Evolutionary conservation across 1,284 basidiomycete genomes (phyloP).

Genomic region (Hemileccinum hortonii): DNA sequence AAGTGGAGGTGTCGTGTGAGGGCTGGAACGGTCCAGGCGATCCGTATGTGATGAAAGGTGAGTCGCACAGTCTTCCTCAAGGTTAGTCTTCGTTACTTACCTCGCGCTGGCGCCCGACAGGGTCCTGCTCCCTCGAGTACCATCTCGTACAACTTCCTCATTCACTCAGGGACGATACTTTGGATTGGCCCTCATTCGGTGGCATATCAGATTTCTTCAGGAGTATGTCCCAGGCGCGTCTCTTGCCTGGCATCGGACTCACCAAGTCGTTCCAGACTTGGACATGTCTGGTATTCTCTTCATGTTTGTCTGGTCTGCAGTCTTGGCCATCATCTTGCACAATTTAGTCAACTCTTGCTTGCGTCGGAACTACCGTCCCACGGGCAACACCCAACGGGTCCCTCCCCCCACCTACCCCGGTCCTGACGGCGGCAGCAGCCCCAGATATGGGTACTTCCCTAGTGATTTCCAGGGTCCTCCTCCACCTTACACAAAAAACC

Average conservation of each 20-base stretch:
- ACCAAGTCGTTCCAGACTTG: conserved; percentile 32
- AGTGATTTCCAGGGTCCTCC: conserved; percentile 57
- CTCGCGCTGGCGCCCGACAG: conserved; percentile 38
- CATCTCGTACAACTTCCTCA: conserved; percentile 66
- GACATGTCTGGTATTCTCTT: conserved; percentile 49
- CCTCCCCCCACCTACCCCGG: conserved; percentile 35
- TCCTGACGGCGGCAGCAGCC: conserved; percentile 22
- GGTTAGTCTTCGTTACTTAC: neutral
- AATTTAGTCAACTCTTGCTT: conserved; percentile 56
- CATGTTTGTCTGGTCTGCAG: conserved; percentile 52
- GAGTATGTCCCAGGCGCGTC: conserved; percentile 14
- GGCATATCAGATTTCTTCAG: conserved; percentile 19
- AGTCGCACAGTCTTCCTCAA: conserved; percentile 13
- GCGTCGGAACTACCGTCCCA: conserved; percentile 24
- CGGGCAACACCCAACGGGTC: conserved; percentile 24
- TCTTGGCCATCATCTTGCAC: conserved; percentile 58
- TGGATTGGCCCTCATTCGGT: conserved; percentile 15
- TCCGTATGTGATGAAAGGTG: conserved; percentile 81
- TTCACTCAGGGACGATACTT: conserved; percentile 38
- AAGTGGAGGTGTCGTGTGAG: conserved; percentile 84
- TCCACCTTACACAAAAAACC: conserved; percentile 71
- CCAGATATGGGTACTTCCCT: conserved; percentile 49
- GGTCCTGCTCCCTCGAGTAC: conserved; percentile 82
- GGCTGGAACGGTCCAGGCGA: conserved; percentile 83
- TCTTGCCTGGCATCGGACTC: neutral